phyloP scores from a whole-genome alignment of 805 yeast species.

The Kodamaea hsintzibuensis region DNA sequence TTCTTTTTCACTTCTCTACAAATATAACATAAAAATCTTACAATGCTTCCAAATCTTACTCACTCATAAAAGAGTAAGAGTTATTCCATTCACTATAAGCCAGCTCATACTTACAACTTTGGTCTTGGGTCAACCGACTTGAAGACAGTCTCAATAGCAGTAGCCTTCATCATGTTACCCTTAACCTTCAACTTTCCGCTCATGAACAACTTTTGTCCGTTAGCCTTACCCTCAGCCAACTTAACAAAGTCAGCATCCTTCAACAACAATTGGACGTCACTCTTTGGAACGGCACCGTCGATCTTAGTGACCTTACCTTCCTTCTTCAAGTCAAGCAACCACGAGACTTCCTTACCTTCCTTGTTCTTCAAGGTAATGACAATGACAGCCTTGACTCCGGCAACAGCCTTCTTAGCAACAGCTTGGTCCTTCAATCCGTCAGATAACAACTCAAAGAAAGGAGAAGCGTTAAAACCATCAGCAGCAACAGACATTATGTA shows the following conservation, averaged over 20 bases:
- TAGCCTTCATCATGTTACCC: constrained; percentile 91
- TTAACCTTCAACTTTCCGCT: constrained; percentile 81
- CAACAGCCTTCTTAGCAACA: constrained; percentile 39
- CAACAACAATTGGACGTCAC: constrained; percentile 65
- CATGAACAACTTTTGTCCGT: constrained; percentile 83
- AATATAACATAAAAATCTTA: too few species aligned
- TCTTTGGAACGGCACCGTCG: constrained; percentile 49
- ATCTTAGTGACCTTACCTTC: constrained; percentile 47
- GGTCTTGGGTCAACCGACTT: constrained; percentile 49
- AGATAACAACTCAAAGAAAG: constrained; percentile 39
- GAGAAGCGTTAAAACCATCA: constrained; percentile 46
- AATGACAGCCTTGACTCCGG: constrained; percentile 59
- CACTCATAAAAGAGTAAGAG: not conserved
- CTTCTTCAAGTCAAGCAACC: constrained; percentile 69
- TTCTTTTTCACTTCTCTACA: too few species aligned
- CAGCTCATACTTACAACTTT: constrained; percentile 34
- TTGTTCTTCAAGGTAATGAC: constrained; percentile 67
- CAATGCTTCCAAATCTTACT: not conserved
- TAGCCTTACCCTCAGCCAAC: constrained; percentile 75
- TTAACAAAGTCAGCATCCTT: constrained; percentile 69
- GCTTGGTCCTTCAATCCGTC: constrained; percentile 39
- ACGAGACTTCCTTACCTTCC: constrained; percentile 56
- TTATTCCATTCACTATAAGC: constrained; percentile 8
- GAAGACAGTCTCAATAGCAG: constrained; percentile 68
- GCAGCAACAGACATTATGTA: constrained; percentile 28